These are phyloP conservation scores for Croton laevigatus DNA, from an alignment of 441 rosid species.

Conservation along the genomic window DNA sequence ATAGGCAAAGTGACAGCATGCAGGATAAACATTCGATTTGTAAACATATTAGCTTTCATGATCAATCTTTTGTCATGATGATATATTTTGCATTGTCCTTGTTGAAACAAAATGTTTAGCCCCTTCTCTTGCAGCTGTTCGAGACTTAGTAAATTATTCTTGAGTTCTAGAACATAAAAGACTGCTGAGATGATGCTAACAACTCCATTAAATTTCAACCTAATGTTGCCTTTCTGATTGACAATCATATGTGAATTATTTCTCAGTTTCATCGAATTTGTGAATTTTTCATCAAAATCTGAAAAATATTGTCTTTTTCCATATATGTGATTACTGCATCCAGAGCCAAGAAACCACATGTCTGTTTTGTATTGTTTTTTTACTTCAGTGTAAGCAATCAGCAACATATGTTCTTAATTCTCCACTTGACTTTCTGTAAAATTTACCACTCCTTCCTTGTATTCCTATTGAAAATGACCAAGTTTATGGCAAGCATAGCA, in stretches of 20 bases:
- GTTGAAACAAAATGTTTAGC: neutral
- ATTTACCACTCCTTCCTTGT: neutral
- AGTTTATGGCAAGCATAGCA: slow-evolving; percentile 13
- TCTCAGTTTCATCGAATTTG: neutral
- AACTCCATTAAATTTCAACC: neutral
- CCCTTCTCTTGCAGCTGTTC: neutral
- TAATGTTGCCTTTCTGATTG: neutral
- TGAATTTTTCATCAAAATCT: neutral
- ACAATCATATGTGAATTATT: neutral
- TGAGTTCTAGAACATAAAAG: neutral
- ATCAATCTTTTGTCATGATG: neutral
- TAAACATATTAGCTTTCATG: neutral
- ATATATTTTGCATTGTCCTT: neutral
- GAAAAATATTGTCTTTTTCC: slow-evolving; percentile 1
- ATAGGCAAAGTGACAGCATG: neutral
- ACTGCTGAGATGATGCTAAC: neutral
- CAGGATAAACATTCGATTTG: neutral
- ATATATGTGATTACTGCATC: neutral
- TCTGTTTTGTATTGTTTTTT: neutral
- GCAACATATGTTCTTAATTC: neutral
- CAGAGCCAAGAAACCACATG: neutral
- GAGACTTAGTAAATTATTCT: neutral
- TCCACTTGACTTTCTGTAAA: too few relatives aligned
- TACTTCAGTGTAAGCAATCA: neutral
- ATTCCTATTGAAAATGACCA: slow-evolving; percentile 17